Percentiles rank a stretch among this genome's conserved stretches.
phyloP scores from a whole-genome alignment of 768 basidiomycete species.

The Lactarius hengduanensis region DNA sequence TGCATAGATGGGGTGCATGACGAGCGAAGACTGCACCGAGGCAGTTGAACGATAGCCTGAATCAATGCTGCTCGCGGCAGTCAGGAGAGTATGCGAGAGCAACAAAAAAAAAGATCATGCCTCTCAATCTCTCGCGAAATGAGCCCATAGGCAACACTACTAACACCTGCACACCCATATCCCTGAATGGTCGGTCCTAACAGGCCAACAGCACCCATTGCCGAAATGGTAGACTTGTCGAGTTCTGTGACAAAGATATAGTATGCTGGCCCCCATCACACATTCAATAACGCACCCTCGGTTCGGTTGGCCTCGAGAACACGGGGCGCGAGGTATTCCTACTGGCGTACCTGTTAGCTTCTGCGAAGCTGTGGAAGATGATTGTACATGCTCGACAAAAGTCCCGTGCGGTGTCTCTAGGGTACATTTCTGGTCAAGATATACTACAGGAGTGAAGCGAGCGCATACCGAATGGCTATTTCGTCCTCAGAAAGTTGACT shows the following conservation, averaged over 20 bases:
- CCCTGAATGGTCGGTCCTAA: conserved; percentile 91
- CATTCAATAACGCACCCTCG: conserved; percentile 54
- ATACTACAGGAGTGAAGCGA: neutral
- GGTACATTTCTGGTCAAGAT: conserved; percentile 9
- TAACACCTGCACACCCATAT: conserved; percentile 91
- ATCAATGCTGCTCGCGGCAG: conserved; percentile 62
- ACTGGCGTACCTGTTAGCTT: conserved; percentile 6
- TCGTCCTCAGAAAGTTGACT: conserved; percentile 87
- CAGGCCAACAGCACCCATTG: conserved; percentile 91
- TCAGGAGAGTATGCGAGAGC: neutral
- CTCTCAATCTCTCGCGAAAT: conserved; percentile 93
- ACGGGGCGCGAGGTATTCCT: conserved; percentile 85
- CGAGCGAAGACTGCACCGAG: conserved; percentile 93
- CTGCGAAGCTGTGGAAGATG: neutral
- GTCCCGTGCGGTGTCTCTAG: conserved; percentile 71
- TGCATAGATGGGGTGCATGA: conserved; percentile 91
- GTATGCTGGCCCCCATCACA: neutral
- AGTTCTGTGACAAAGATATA: conserved; percentile 53
- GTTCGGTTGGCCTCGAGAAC: conserved; percentile 87
- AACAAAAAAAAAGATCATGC: conserved; percentile 39
- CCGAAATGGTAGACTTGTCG: conserved; percentile 69
- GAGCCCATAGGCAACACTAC: conserved; percentile 90
- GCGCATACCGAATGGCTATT: conserved; percentile 71
- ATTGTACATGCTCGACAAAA: conserved; percentile 68
- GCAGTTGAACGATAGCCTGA: conserved; percentile 95